A percentile compares a stretch with the other conserved stretches of the same genome.
Conservation (phyloP, 2,329 filamentous ascomycete genomes). For the Coleophoma crateriformis region DNA sequence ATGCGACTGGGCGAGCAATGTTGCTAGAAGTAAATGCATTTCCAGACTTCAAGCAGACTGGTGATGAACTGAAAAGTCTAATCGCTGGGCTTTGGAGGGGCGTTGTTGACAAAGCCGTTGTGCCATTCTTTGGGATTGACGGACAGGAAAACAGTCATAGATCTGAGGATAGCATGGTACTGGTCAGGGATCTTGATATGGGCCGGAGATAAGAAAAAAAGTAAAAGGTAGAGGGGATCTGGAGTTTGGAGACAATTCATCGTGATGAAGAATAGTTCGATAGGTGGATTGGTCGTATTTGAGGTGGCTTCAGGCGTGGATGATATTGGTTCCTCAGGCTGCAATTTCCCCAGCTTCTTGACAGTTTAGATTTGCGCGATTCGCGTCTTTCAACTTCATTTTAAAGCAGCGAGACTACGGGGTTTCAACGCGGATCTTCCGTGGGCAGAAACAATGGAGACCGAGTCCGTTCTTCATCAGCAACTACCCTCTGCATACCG, state of each 20-base stretch:
- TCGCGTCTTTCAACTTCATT: constrained; percentile 5
- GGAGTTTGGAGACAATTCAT: no score
- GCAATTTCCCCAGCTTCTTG: no score
- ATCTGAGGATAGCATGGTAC: constrained; percentile 38
- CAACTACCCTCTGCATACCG: constrained; percentile 23
- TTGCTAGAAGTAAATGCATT: constrained; percentile 93
- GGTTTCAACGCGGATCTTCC: constrained; percentile 14
- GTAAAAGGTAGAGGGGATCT: no score
- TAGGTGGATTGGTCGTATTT: no score
- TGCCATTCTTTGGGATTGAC: constrained; percentile 57
- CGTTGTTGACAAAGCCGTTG: constrained; percentile 62
- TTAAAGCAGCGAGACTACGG: constrained; percentile 21
- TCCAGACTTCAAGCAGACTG: constrained; percentile 92
- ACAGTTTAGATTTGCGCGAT: not conserved
- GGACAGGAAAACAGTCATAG: constrained; percentile 17
- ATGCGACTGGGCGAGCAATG: constrained; percentile 58
- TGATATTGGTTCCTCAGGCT: no score
- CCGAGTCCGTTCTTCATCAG: constrained; percentile 23
- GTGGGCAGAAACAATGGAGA: constrained; percentile 23
- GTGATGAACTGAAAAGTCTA: constrained; percentile 63
- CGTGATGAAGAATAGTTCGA: no score
- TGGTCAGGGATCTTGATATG: constrained; percentile 48
- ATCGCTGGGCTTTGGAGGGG: constrained; percentile 74
- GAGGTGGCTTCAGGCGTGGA: no score
- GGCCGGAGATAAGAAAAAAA: constrained; percentile 27